Evolutionary conservation across 1,139 yeast species (phyloP).

Genomic region (Protomyces lactucae-debilis): DNA sequence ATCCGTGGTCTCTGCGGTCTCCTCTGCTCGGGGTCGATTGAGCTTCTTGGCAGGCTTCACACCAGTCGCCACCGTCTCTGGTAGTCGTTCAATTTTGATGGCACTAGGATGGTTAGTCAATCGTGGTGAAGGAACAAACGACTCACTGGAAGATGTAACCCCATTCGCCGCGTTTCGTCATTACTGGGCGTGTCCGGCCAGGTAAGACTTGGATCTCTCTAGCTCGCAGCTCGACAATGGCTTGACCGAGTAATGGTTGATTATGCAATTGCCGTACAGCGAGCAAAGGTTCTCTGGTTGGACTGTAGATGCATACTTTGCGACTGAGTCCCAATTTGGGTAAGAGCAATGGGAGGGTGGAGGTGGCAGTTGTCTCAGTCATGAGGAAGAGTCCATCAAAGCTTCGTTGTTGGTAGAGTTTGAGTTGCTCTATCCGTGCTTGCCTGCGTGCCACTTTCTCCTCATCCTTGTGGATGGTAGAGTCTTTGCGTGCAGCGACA

Average conservation of each 20-base stretch:
- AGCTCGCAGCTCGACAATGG: constrained; percentile 74
- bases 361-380: constrained; percentile 64
- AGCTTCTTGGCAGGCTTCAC: no score
- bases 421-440: constrained; percentile 45
- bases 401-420: constrained; percentile 51
- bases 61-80: not conserved
- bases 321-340: constrained; percentile 78
- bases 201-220: constrained; percentile 88
- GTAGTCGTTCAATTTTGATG: not conserved
- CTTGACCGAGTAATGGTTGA: constrained; percentile 71
- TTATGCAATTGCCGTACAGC: constrained; percentile 56
- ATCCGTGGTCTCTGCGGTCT: not conserved
- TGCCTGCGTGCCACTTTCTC: constrained; percentile 59
- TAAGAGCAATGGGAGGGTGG: constrained; percentile 58
- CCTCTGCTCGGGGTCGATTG: no score
- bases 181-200: constrained; percentile 88
- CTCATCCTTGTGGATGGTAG: constrained; percentile 62
- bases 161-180: constrained; percentile 92
- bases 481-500: constrained; percentile 49
- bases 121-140: no score
- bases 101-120: not conserved
- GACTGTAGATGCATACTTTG: constrained; percentile 76
- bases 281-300: constrained; percentile 70
- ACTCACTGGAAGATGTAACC: constrained; percentile 56
- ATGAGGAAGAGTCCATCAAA: constrained; percentile 78